Evolutionary conservation across 768 basidiomycete species (phyloP), one percentile per base, ranked within the genome.

Genomic region (Boletus sp.): DNA sequence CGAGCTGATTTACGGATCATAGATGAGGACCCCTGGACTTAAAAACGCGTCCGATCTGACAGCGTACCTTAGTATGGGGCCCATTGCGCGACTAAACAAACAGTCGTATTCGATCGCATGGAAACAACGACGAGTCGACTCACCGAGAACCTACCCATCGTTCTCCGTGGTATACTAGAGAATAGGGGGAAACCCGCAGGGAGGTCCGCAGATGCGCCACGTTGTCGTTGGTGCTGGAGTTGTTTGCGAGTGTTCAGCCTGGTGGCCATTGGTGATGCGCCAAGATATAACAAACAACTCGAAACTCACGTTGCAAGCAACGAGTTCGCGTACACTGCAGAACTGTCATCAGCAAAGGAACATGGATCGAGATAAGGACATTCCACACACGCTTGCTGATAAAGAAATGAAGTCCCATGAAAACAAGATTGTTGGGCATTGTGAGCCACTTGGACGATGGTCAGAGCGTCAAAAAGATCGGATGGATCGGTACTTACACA

Each of bases 331-430:
- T 82, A 82, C 47, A 80, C 80, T 81, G 18, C 14, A 36, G 40
- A 40, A 2, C 29, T 5, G 12, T 47, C 10, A 9, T 62, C n/a
- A 53, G 29, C 6, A 41, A 57, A 49, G 14, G 17, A 40, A n/a
- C 4, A 18, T 5, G 1, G 1, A 29, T 41, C 1, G 0, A 41
- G 9, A 30, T 24, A 7, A 39, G 5, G 4, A 28, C 44, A 15
- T 24, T 57, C 14, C 15, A 63, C 76, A 49, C 53, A 80, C 80
- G 63, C 68, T 83, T 83, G 62, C 77, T 74, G 53, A 83, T 83
- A 24, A 81, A 72, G 57, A 83, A 79, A 62, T 83, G 79, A 5
- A 83, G 59, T 2, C 76, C 82, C 78, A 81, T 74, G 61, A 82
- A 83, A 10, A 83, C 68, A 5, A 83, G 73, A 56, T 82, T 81